Evolutionary conservation across 345 rosid species (phyloP), one percentile per base, ranked within the genome.

Genomic region (Populus nigra): DNA sequence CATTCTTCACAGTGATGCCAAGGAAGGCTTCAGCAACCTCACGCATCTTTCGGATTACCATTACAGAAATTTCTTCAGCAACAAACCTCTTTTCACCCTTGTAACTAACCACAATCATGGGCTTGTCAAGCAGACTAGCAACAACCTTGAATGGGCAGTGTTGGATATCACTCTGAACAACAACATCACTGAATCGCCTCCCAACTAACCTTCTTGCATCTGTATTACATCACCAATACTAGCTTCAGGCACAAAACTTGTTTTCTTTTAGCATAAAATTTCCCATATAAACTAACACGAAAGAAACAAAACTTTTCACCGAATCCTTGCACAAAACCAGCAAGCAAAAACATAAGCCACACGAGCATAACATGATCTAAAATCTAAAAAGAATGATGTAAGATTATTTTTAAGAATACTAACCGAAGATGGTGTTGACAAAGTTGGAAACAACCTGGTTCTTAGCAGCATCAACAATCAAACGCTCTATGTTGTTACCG

Each of bases 361-460:
- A 10, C 2, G 45, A 9, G 0, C 12, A 41, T 41, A 41, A 9
- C 45, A 41, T 41, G 45, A 41, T 41, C 45, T 41, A 41, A 41
- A 41, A 41, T 41, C 45, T 1, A 25, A 9, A 3, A 11, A 57
- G 5, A 22, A 8, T 57, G 63, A 1, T 4, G 23, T 10, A 1
- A n/a, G n/a, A n/a, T 41, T 8, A 41, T 41, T 41, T 10, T 41
- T 41, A 41, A 8, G 23, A 20, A 23, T 4, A 79, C 77, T 68
- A 39, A 79, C 78, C 82, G 25, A 81, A 81, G 29, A 81, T 81
- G 50, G 84, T 77, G 77, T 82, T 82, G 68, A 78, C 20, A 22
- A 81, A 81, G 76, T 83, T 83, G 78, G 70, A 80, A 71, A 81
- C 81, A 38, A 79, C 86, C 71, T 80, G 86, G 72, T 83, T 83